phyloP scores from a whole-genome alignment of 495 filamentous ascomycete species.

The Jackrogersella multiformis region DNA sequence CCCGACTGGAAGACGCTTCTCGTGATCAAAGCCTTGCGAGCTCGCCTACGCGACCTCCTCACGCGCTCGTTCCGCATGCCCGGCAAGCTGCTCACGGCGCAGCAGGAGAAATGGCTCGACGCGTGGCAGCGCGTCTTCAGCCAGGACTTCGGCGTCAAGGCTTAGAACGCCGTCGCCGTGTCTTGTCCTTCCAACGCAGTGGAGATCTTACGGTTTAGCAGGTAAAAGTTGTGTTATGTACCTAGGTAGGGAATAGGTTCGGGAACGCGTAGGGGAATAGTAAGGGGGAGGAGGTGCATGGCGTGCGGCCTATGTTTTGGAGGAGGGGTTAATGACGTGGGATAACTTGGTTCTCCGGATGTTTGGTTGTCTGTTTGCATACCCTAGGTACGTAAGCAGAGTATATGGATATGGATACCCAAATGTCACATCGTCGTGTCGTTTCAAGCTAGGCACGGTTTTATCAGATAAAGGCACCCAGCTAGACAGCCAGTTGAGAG shows the following conservation, averaged over 20 bases:
- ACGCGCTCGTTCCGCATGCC: conserved; percentile 74
- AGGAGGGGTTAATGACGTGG: background rate
- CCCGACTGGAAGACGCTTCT: conserved; percentile 92
- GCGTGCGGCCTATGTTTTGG: background rate
- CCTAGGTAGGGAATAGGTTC: no score
- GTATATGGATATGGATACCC: conserved; percentile 1
- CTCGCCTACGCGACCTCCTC: conserved; percentile 74
- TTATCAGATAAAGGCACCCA: no score
- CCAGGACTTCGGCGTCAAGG: conserved; percentile 42
- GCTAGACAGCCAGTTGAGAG: background rate
- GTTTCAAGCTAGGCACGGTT: background rate
- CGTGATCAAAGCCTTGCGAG: conserved; percentile 79
- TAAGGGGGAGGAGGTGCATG: background rate
- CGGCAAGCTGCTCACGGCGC: conserved; percentile 72
- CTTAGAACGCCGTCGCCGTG: conserved; percentile 10
- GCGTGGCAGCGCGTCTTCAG: conserved; percentile 67
- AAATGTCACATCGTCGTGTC: background rate
- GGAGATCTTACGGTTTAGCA: background rate
- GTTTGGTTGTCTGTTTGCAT: background rate
- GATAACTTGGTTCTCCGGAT: background rate
- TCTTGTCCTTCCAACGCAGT: background rate
- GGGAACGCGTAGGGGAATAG: no score
- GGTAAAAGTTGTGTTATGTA: background rate
- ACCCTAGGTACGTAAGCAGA: background rate
- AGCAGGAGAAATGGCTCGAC: conserved; percentile 78